A percentile compares a stretch with the other conserved stretches of the same genome.
Conservation (phyloP, 352 stramenopile species). For the Globisporangium uncinulatum region DNA sequence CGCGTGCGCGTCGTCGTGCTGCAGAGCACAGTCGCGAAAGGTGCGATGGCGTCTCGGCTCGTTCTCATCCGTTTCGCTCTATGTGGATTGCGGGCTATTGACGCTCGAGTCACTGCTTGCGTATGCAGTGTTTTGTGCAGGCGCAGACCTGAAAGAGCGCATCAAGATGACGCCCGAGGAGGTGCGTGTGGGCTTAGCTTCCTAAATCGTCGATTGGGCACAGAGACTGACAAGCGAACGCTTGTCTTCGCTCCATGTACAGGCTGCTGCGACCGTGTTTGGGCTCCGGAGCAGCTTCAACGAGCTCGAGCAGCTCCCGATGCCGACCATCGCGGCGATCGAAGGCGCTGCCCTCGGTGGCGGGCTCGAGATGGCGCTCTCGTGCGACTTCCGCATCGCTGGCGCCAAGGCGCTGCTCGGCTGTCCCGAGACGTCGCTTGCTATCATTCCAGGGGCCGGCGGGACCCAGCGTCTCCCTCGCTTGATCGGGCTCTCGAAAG, state of each 20-base stretch:
- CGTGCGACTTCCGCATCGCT: conserved; percentile 90
- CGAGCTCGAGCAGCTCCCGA: conserved; percentile 83
- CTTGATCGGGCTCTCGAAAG: conserved; percentile 86
- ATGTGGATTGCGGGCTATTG: not conserved
- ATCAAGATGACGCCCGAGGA: conserved; percentile 83
- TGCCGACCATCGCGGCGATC: conserved; percentile 91
- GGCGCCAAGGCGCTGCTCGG: conserved; percentile 83
- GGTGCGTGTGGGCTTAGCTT: too few relatives aligned
- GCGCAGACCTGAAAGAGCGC: conserved; percentile 89
- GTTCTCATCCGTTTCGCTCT: too few relatives aligned
- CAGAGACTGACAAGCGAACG: not conserved
- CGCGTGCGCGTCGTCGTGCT: conserved; percentile 79
- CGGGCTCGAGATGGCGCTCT: conserved; percentile 89
- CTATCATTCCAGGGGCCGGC: conserved; percentile 91
- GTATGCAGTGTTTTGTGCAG: conserved; percentile 79
- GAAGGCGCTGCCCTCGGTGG: conserved; percentile 89
- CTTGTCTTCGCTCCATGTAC: not conserved
- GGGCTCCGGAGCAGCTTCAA: conserved; percentile 77
- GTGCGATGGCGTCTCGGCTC: conserved; percentile 5
- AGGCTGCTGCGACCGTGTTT: conserved; percentile 64
- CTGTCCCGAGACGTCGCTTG: conserved; percentile 89
- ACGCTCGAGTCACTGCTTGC: not conserved
- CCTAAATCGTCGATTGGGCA: too few relatives aligned
- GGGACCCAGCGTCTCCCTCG: conserved; percentile 91
- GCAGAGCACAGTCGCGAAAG: conserved; percentile 59